These are phyloP conservation scores for Barnettozyma californica DNA, from an alignment of 805 yeast genomes.

Conservation along the genomic window DNA sequence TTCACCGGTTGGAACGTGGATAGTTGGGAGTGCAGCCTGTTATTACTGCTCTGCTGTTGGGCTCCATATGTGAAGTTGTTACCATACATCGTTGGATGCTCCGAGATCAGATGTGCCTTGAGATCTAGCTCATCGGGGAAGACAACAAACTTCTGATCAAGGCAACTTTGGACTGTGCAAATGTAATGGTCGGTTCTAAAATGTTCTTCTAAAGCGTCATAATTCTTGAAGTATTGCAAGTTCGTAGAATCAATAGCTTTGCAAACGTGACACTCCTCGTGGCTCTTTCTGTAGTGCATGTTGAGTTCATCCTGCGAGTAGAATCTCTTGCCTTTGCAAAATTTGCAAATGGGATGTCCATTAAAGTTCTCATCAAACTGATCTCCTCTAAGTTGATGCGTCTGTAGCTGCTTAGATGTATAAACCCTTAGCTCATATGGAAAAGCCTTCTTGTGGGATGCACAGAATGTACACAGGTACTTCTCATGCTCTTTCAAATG, in stretches of 20 bases:
- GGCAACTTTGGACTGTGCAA: conserved; percentile 71
- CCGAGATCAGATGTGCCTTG: conserved; percentile 80
- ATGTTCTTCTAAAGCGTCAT: conserved; percentile 69
- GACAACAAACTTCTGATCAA: conserved; percentile 88
- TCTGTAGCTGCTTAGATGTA: conserved; percentile 54
- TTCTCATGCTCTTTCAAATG: conserved; percentile 60
- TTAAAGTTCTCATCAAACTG: conserved; percentile 53
- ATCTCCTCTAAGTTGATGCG: conserved; percentile 74
- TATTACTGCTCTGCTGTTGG: conserved; percentile 5
- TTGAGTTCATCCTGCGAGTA: conserved; percentile 86
- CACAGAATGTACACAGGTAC: conserved; percentile 71
- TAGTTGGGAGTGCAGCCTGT: conserved; percentile 49
- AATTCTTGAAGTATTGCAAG: conserved; percentile 76
- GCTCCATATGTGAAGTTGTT: conserved; percentile 28
- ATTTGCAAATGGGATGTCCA: conserved; percentile 87
- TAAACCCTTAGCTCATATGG: conserved; percentile 62
- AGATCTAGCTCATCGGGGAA: conserved; percentile 82
- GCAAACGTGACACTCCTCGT: conserved; percentile 88
- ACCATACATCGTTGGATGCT: conserved; percentile 61
- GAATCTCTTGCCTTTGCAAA: conserved; percentile 68
- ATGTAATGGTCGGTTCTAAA: conserved; percentile 68
- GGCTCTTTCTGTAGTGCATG: conserved; percentile 74
- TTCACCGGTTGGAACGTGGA: conserved; percentile 45
- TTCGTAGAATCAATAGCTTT: conserved; percentile 55
- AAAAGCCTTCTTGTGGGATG: conserved; percentile 70